phyloP scores from a whole-genome alignment of 257 asterid species.

The Jacaranda copaia region DNA sequence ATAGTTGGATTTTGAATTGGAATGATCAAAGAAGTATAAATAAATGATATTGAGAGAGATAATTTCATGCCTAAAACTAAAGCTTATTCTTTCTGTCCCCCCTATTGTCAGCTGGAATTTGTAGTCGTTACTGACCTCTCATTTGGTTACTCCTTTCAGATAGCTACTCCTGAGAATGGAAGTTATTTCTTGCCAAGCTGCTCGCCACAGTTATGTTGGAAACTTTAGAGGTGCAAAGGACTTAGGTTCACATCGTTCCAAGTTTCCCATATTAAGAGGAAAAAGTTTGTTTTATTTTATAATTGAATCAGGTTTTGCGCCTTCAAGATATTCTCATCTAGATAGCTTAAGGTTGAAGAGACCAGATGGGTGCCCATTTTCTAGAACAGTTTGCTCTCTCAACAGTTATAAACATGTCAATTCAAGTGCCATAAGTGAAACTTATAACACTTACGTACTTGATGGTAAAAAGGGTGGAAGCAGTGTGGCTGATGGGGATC shows the following conservation, averaged over 20 bases:
- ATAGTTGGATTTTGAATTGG: constrained; percentile 14
- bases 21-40: constrained; percentile 16
- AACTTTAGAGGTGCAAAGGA: constrained; percentile 45
- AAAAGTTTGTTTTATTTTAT: constrained; percentile 37
- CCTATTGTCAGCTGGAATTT: neutral
- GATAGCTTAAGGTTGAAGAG: constrained; percentile 43
- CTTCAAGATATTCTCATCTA: constrained; percentile 37
- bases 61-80: constrained; percentile 4
- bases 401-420: constrained; percentile 43
- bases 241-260: constrained; percentile 38
- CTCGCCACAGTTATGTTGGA: constrained; percentile 36
- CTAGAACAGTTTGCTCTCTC: constrained; percentile 31
- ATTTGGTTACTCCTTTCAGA: constrained; percentile 49
- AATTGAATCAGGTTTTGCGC: constrained; percentile 31
- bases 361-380: constrained; percentile 21
- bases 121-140: constrained; percentile 22
- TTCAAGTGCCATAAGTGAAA: constrained; percentile 47
- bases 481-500: constrained; percentile 35
- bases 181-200: constrained; percentile 53
- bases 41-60: neutral
- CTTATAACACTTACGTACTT: constrained; percentile 45
- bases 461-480: constrained; percentile 46
- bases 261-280: constrained; percentile 40
- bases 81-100: constrained; percentile 25
- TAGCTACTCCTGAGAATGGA: constrained; percentile 57